These are phyloP conservation scores for Metschnikowia anglica DNA, from an alignment of 805 yeast species.

Conservation along the genomic window DNA sequence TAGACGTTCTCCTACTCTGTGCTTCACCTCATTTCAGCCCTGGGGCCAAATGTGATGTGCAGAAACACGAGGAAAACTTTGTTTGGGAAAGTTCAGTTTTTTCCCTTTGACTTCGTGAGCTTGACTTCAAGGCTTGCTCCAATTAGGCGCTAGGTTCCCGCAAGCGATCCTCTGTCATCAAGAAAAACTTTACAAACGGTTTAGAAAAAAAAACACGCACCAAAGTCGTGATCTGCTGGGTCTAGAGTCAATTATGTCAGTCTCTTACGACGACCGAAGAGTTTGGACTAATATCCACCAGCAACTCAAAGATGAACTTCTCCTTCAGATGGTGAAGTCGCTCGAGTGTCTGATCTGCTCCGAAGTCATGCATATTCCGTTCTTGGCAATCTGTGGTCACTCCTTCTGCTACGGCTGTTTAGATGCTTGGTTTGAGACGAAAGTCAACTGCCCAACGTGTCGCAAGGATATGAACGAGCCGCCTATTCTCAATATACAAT, in stretches of 20 bases:
- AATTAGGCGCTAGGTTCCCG: too few relatives aligned
- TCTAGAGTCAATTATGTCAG: conserved; percentile 8
- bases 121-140: too few relatives aligned
- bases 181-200: too few relatives aligned
- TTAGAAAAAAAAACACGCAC: too few relatives aligned
- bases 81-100: too few relatives aligned
- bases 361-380: conserved; percentile 66
- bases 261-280: conserved; percentile 17
- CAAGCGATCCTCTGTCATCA: too few relatives aligned
- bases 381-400: conserved; percentile 67
- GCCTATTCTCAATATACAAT: conserved; percentile 54
- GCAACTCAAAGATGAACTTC: conserved; percentile 25
- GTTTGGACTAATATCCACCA: conserved; percentile 18
- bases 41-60: neutral
- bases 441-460: conserved; percentile 68
- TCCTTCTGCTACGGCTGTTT: conserved; percentile 68
- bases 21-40: neutral
- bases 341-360: conserved; percentile 66
- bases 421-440: conserved; percentile 58
- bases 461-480: conserved; percentile 46
- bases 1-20: neutral
- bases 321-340: conserved; percentile 25
- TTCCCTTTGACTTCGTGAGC: too few relatives aligned
- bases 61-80: neutral
- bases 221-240: too few relatives aligned